These are phyloP conservation scores for Chrysopogon serrulatus DNA, from an alignment of 176 grass and related monocot species.

Conservation along the genomic window DNA sequence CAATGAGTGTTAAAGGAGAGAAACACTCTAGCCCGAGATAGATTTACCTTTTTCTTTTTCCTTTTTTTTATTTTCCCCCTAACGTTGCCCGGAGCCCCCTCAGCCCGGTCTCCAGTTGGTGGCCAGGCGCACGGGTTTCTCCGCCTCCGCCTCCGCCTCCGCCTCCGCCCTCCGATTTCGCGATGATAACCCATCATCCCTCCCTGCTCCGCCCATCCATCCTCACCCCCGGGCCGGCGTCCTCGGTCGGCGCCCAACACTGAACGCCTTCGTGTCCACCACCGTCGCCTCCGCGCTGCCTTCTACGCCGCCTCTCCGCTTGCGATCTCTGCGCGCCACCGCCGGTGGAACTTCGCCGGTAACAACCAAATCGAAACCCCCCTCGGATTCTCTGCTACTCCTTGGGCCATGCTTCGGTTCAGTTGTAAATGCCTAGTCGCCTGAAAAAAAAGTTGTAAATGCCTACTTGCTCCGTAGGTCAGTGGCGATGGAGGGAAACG, in stretches of 20 bases:
- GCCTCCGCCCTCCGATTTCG: not conserved
- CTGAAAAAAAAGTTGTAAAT: not conserved
- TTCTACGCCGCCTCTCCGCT: not conserved
- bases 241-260: not conserved
- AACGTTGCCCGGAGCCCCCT: too few relatives aligned
- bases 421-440: not conserved
- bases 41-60: too few relatives aligned
- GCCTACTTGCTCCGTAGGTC: constrained; percentile 32
- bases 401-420: not conserved
- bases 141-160: not conserved
- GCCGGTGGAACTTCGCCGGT: constrained; percentile 25
- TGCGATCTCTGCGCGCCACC: constrained; percentile 19
- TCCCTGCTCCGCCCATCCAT: constrained; percentile 9
- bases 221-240: not conserved
- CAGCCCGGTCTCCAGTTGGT: not conserved
- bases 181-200: constrained; percentile 36
- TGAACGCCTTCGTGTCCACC: not conserved
- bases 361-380: not conserved
- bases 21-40: too few relatives aligned
- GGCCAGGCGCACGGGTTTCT: not conserved
- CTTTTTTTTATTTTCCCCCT: too few relatives aligned
- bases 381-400: not conserved
- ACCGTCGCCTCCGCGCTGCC: not conserved
- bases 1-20: too few relatives aligned
- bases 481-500: constrained; percentile 36